Base-by-base conservation (phyloP, 805 yeast genomes). In the Zygoascus ofunaensis region DNA sequence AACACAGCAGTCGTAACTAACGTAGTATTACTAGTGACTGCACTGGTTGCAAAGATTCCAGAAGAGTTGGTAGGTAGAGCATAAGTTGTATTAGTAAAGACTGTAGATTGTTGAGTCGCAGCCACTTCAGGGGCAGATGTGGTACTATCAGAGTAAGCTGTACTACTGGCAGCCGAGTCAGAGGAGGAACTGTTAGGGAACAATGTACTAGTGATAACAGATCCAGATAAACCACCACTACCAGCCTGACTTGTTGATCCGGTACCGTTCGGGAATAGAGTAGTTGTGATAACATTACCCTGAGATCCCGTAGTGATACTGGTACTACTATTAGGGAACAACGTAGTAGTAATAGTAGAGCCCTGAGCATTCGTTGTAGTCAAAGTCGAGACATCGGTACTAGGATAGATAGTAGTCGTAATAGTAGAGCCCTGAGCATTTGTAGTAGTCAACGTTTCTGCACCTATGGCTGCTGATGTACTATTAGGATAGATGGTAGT, bases 21-120 rank as follows among this genome's bases (percentile, higher is more conserved):
- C 14, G 35, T 8, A n/a, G 15, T 8, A n/a, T 34, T 34, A 17
- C 36, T 34, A 21, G 8, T 17, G 19, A 34, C 18, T 33, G 35
- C 15, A 14, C 18, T 33, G 35, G 15, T 5, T n/a, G 35, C 14
- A 26, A 14, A 8, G 14, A 14, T 8, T 8, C 32, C 14, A 15
- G 35, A n/a, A 17, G 36, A n/a, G 36, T 38, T 23, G 26, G 19
- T 19, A 40, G 26, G 17, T 15, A 24, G 23, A 30, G 43, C 18
- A 26, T 23, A 32, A 17, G 43, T 28, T 8, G 22, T 15, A n/a
- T 30, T 20, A 40, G 37, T 24, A n/a, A 28, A 15, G 23, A 20
- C 37, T 18, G 37, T 26, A 32, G 43, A 17, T 3, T 12, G n/a
- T n/a, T n/a, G 18, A 34, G 5, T 34, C 10, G 21, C 18, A 12